Conservation (phyloP, 176 grass and related monocot species). For the Oryza brachyantha region DNA sequence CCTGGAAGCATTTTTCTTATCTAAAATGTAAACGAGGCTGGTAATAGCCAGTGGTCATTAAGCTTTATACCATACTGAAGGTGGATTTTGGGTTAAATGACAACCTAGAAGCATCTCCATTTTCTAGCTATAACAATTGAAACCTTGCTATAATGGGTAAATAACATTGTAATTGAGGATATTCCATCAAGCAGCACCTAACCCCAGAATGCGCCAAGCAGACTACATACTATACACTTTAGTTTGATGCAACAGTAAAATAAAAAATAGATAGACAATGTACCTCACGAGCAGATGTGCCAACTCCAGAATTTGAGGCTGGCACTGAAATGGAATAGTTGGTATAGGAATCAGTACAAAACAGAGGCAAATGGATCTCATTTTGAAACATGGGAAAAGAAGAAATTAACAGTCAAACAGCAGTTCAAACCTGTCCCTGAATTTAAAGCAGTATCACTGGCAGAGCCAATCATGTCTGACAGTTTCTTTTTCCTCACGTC, state of each 20-base stretch:
- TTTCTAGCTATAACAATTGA: neutral
- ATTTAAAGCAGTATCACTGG: constrained; percentile 43
- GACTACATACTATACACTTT: neutral
- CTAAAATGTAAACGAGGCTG: neutral
- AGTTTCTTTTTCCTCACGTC: constrained; percentile 98
- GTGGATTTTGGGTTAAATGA: neutral
- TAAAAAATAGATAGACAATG: constrained; percentile 18
- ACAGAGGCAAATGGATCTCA: neutral
- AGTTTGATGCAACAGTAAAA: neutral
- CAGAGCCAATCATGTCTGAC: constrained; percentile 92
- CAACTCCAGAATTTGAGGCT: constrained; percentile 40
- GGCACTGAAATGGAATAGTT: constrained; percentile 40
- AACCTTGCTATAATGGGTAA: neutral
- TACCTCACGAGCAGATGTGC: constrained; percentile 68
- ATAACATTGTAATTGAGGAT: neutral
- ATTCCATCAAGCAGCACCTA: neutral
- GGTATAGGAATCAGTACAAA: constrained; percentile 5
- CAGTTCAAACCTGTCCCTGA: constrained; percentile 60
- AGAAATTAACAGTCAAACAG: neutral
- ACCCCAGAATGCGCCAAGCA: neutral
- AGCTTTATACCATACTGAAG: neutral
- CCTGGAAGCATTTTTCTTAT: neutral
- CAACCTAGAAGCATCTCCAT: neutral
- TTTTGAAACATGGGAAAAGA: neutral
- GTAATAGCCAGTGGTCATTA: neutral